A percentile compares a stretch with the other conserved stretches of the same genome.
phyloP scores from a whole-genome alignment of 108 stramenopile species.

The Skeletonema costatum region DNA sequence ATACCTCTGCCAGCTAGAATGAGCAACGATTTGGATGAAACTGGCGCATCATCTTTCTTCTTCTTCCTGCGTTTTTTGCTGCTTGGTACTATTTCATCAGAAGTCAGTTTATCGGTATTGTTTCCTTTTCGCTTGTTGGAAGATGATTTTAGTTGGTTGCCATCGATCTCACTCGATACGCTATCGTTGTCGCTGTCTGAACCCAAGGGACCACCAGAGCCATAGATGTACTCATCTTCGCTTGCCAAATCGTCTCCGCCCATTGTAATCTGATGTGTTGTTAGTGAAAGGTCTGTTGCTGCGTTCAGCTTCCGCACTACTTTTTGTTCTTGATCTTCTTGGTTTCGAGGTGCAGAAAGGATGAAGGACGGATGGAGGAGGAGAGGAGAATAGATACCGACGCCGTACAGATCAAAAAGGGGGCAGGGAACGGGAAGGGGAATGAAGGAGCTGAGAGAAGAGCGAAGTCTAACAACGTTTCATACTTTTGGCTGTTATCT shows the following conservation, averaged over 20 bases:
- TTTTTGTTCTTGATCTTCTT: too few relatives aligned
- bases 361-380: too few relatives aligned
- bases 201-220: slow-evolving; percentile 8
- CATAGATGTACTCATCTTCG: slow-evolving; percentile 77
- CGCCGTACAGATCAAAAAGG: too few relatives aligned
- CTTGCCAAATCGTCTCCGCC: slow-evolving; percentile 87
- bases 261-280: slow-evolving; percentile 36
- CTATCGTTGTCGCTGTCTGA: not conserved
- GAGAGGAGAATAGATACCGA: too few relatives aligned
- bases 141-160: not conserved
- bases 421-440: too few relatives aligned
- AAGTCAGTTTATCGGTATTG: not conserved
- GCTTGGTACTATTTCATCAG: slow-evolving; percentile 6
- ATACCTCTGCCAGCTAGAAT: slow-evolving; percentile 56
- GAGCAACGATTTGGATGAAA: slow-evolving; percentile 36
- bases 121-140: slow-evolving; percentile 36
- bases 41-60: slow-evolving; percentile 12
- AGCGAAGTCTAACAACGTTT: too few relatives aligned
- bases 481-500: too few relatives aligned
- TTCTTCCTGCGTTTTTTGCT: slow-evolving; percentile 44
- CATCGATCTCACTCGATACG: slow-evolving; percentile 23
- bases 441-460: too few relatives aligned
- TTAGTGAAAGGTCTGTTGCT: not conserved
- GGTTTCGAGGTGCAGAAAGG: too few relatives aligned
- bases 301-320: too few relatives aligned